These are phyloP conservation scores for Xylariaceae sp. DNA, from an alignment of 2,329 filamentous ascomycete species.

Conservation along the genomic window DNA sequence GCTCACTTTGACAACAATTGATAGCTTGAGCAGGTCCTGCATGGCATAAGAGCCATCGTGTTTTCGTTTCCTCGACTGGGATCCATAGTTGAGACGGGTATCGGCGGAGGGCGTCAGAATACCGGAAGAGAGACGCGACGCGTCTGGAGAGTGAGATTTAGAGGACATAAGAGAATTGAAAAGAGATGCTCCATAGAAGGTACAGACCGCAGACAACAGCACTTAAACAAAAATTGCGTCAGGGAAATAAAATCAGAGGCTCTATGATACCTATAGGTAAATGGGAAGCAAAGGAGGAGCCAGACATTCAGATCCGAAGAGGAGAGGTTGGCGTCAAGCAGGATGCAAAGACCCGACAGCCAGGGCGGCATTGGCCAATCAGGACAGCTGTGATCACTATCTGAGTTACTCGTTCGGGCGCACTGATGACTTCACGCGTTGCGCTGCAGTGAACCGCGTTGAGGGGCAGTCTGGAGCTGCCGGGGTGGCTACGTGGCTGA, in stretches of 20 bases:
- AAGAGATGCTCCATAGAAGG: slow-evolving; percentile 24
- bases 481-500: neutral
- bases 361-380: too few species aligned
- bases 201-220: slow-evolving; percentile 5
- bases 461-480: slow-evolving; percentile 10
- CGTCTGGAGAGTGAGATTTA: slow-evolving; percentile 33
- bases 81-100: slow-evolving; percentile 32
- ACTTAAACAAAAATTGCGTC: slow-evolving; percentile 4
- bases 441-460: slow-evolving; percentile 10
- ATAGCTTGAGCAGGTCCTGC: slow-evolving; percentile 46
- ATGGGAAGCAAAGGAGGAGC: neutral
- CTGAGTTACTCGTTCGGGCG: too few species aligned
- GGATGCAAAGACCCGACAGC: too few species aligned
- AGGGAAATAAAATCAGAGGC: slow-evolving; percentile 1
- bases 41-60: slow-evolving; percentile 38
- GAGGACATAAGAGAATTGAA: slow-evolving; percentile 27
- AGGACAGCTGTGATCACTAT: neutral
- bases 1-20: slow-evolving; percentile 50
- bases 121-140: slow-evolving; percentile 42
- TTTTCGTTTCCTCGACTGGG: slow-evolving; percentile 29
- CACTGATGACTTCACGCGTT: slow-evolving; percentile 14
- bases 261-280: too few species aligned
- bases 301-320: too few species aligned
- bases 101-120: slow-evolving; percentile 34
- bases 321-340: too few species aligned